phyloP scores from a whole-genome alignment of 2,329 filamentous ascomycete genomes.

The Ramichloridium luteum region DNA sequence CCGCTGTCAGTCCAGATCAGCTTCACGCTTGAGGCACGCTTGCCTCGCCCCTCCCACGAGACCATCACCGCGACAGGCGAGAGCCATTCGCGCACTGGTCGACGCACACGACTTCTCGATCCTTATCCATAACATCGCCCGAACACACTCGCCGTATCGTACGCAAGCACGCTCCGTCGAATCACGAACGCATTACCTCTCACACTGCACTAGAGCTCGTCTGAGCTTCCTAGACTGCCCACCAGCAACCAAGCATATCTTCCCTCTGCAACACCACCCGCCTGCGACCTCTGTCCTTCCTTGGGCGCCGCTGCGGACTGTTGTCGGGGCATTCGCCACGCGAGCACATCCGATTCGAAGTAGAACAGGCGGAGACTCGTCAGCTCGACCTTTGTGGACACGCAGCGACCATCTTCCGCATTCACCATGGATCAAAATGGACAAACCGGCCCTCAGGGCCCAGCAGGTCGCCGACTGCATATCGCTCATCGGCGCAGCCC shows the following conservation, averaged over 20 bases:
- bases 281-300: no score
- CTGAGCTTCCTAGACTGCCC: no score
- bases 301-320: not conserved
- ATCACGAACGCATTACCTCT: not conserved
- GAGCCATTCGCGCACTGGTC: not conserved
- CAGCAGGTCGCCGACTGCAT: conserved; percentile 79
- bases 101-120: not conserved
- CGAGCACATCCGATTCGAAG: not conserved
- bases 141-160: not conserved
- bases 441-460: conserved; percentile 45
- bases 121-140: not conserved
- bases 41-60: not conserved
- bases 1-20: no score
- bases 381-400: not conserved
- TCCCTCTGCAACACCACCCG: not conserved
- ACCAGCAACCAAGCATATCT: not conserved
- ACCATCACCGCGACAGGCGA: not conserved
- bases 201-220: no score
- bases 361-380: not conserved
- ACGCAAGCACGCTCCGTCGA: not conserved
- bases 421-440: conserved; percentile 40
- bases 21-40: not conserved
- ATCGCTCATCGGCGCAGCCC: conserved; percentile 95
- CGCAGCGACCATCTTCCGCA: conserved; percentile 6
- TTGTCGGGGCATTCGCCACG: not conserved